phyloP scores from a whole-genome alignment of 257 asterid genomes.

The Mentha longifolia region DNA sequence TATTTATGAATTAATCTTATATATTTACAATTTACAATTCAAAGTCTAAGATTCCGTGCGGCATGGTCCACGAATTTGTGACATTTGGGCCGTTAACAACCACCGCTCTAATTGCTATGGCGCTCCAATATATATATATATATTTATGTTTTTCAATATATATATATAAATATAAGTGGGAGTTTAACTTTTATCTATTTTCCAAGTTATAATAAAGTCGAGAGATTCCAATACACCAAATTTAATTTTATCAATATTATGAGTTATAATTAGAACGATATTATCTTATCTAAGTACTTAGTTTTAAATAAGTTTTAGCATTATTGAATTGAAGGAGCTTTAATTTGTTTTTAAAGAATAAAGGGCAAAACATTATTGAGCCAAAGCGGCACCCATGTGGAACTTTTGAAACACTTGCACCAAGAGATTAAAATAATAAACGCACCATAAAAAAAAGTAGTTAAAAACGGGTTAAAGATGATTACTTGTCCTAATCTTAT shows the following conservation, averaged over 20 bases:
- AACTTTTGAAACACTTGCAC: neutral
- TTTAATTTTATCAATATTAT: too few relatives aligned
- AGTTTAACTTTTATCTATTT: too few relatives aligned
- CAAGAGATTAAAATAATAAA: slow-evolving; percentile 18
- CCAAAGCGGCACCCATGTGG: slow-evolving; percentile 13
- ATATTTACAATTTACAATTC: neutral
- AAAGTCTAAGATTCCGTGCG: neutral
- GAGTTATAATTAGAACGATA: too few relatives aligned
- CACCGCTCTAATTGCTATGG: neutral
- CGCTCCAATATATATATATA: neutral
- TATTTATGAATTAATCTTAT: too few relatives aligned
- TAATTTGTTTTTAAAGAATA: neutral
- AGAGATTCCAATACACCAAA: too few relatives aligned
- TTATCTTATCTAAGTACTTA: too few relatives aligned
- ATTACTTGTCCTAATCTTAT: slow-evolving; percentile 28
- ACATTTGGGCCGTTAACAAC: neutral
- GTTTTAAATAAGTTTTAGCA: too few relatives aligned
- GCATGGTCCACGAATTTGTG: neutral
- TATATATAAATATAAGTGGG: too few relatives aligned
- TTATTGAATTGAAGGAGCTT: neutral
- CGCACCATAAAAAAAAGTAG: neutral
- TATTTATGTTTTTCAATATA: too few relatives aligned
- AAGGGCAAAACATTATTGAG: slow-evolving; percentile 25
- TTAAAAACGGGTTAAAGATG: slow-evolving; percentile 6
- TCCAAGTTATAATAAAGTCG: too few relatives aligned